Conservation (phyloP, 2,329 filamentous ascomycete species). For the Purpureocillium takamizusanense region DNA sequence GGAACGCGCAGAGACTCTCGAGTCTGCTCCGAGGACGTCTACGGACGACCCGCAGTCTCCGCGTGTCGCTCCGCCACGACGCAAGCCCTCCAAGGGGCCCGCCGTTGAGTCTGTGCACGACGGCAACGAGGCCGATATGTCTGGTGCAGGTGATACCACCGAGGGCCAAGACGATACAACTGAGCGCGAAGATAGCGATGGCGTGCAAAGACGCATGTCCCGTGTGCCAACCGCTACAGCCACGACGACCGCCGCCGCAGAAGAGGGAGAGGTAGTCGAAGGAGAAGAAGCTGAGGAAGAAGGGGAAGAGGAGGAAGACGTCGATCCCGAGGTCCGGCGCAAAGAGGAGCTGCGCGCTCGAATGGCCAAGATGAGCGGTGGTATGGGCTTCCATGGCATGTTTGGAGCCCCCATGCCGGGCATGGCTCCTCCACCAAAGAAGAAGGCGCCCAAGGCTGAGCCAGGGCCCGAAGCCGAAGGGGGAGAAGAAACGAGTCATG, state of each 20-base stretch:
- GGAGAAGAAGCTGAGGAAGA: slow-evolving; percentile 51
- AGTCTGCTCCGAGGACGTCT: slow-evolving; percentile 38
- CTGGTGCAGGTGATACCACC: slow-evolving; percentile 54
- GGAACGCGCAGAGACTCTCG: slow-evolving; percentile 39
- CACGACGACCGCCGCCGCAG: slow-evolving; percentile 27
- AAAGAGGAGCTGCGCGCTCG: slow-evolving; percentile 83
- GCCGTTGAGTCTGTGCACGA: slow-evolving; percentile 38
- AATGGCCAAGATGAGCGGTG: slow-evolving; percentile 98
- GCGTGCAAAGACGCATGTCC: slow-evolving; percentile 31
- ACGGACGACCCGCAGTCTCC: slow-evolving; percentile 32
- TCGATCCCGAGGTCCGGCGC: slow-evolving; percentile 78
- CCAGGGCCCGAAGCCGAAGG: slow-evolving; percentile 30
- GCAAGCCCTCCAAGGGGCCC: slow-evolving; percentile 41
- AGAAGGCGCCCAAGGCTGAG: slow-evolving; percentile 39
- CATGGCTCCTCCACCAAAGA: slow-evolving; percentile 39
- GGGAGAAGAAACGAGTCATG: slow-evolving; percentile 34
- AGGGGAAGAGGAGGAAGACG: slow-evolving; percentile 73
- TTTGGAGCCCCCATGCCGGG: slow-evolving; percentile 68
- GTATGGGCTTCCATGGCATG: slow-evolving; percentile 95
- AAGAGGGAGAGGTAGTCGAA: slow-evolving; percentile 63
- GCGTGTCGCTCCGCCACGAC: slow-evolving; percentile 34
- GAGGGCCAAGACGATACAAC: slow-evolving; percentile 53
- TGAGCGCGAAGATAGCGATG: slow-evolving; percentile 68
- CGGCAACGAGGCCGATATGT: slow-evolving; percentile 58
- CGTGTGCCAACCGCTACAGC: slow-evolving; percentile 26